Base-by-base conservation (phyloP, 208 protist species). In the Wallacemonas collosoma region DNA sequence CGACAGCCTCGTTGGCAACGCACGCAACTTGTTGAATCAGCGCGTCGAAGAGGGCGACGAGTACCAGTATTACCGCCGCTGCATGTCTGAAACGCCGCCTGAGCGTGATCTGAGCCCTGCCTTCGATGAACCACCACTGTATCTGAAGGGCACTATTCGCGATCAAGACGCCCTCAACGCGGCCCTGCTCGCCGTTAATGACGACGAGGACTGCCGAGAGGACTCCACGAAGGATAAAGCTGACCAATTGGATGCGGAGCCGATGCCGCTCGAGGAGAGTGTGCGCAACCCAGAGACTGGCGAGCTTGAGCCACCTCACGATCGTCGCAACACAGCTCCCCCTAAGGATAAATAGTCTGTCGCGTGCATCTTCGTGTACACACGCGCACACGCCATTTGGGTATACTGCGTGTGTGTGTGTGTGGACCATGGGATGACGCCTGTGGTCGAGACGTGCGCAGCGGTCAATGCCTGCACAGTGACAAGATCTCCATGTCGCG, bases 61-160 rank as follows among this genome's bases (percentile, higher is more conserved):
- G 38, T 91, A 88, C 75, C 43, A 73, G 40, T 72, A 81, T 60
- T 93, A 93, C 70, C 80, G 80, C 71, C 12, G 47, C 0, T 73
- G 64, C 57, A 85, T 85, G 80, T 73, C 83, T 35, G 67, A 63
- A 9, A 69, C 76, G n/a, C 75, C 73, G 1, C 83, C 81, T 14
- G 75, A 67, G 12, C 60, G 77, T 12, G 82, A 88, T 60, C 63
- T 62, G 48, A 79, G 71, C 47, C 83, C 81, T 3, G 73, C 75
- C 14, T 88, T 88, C 45, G 80, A 86, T 51, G 77, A 73, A 14
- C 80, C 82, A 4, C 79, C 81, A 7, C 43, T 51, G 17, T 77
- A 87, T 39, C 17, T 86, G 55, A n/a, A 56, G 26, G 41, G 71
- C 35, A 50, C 74, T 12, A 11, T 86, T 44, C 74, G 3, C 3